Conservation (phyloP, 331 rosid species). For the Saraca asoca region DNA sequence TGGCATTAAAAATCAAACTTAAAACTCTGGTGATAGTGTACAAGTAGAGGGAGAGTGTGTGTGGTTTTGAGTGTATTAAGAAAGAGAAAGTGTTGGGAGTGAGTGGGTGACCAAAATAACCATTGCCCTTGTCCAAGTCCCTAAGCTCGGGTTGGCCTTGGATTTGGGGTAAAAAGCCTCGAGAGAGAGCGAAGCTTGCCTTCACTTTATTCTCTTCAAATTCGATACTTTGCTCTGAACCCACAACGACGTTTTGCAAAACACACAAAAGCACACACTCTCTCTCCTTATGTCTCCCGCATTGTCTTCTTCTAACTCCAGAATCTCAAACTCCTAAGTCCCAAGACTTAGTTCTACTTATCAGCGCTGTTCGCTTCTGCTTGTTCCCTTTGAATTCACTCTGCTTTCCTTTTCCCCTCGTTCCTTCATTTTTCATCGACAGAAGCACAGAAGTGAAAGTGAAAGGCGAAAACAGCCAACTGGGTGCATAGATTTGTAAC, state of each 20-base stretch:
- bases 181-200: constrained; percentile 46
- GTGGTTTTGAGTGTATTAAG: background rate
- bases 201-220: constrained; percentile 76
- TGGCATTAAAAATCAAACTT: constrained; percentile 41
- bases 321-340: constrained; percentile 35
- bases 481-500: constrained; percentile 35
- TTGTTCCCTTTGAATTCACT: constrained; percentile 31
- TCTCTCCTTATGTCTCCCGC: constrained; percentile 45
- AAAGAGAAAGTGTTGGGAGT: constrained; percentile 6
- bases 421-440: constrained; percentile 20
- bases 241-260: constrained; percentile 59
- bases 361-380: constrained; percentile 38
- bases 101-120: constrained; percentile 57
- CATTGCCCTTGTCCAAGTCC: constrained; percentile 54
- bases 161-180: constrained; percentile 67
- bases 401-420: constrained; percentile 13
- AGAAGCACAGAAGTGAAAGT: constrained; percentile 29
- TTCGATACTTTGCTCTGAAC: constrained; percentile 64
- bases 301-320: constrained; percentile 53
- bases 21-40: constrained; percentile 48
- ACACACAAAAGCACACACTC: constrained; percentile 22
- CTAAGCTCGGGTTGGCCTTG: constrained; percentile 69
- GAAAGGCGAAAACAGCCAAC: constrained; percentile 12
- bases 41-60: constrained; percentile 39
- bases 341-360: constrained; percentile 28